Percentiles rank a stretch among this genome's conserved stretches.
phyloP scores from a whole-genome alignment of 2,329 filamentous ascomycete species.

The Cadophora gregata region DNA sequence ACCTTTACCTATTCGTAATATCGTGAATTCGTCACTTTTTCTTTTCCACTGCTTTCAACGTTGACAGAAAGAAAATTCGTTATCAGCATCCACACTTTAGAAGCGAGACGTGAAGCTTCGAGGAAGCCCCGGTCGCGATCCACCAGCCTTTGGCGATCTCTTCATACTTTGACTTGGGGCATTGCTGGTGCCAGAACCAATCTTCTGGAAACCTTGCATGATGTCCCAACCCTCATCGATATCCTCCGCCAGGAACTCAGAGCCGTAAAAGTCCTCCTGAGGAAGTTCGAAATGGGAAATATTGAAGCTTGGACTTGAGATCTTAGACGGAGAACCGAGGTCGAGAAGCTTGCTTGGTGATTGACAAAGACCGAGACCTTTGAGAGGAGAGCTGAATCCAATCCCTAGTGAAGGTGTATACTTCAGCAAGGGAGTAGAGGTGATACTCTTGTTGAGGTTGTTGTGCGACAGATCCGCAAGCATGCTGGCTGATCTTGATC shows the following conservation, averaged over 20 bases:
- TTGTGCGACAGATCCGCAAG: slow-evolving; percentile 60
- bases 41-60: background rate
- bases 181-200: slow-evolving; percentile 59
- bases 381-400: slow-evolving; percentile 61
- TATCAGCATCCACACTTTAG: slow-evolving; percentile 28
- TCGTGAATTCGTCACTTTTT: slow-evolving; percentile 22
- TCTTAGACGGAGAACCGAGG: slow-evolving; percentile 38
- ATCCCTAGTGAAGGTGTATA: slow-evolving; percentile 48
- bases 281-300: slow-evolving; percentile 38
- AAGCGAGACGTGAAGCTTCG: slow-evolving; percentile 45
- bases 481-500: slow-evolving; percentile 66
- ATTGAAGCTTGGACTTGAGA: slow-evolving; percentile 34
- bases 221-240: slow-evolving; percentile 71
- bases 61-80: slow-evolving; percentile 27
- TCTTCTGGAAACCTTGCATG: slow-evolving; percentile 77
- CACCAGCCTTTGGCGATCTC: slow-evolving; percentile 35
- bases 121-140: slow-evolving; percentile 37
- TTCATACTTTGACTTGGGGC: slow-evolving; percentile 30
- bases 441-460: slow-evolving; percentile 56
- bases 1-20: slow-evolving; percentile 14
- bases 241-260: slow-evolving; percentile 64
- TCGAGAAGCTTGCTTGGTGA: slow-evolving; percentile 60
- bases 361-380: slow-evolving; percentile 57
- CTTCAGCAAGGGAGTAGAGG: slow-evolving; percentile 58
- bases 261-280: slow-evolving; percentile 58